phyloP scores from a whole-genome alignment of 805 yeast genomes.

The Yarrowia bubula region DNA sequence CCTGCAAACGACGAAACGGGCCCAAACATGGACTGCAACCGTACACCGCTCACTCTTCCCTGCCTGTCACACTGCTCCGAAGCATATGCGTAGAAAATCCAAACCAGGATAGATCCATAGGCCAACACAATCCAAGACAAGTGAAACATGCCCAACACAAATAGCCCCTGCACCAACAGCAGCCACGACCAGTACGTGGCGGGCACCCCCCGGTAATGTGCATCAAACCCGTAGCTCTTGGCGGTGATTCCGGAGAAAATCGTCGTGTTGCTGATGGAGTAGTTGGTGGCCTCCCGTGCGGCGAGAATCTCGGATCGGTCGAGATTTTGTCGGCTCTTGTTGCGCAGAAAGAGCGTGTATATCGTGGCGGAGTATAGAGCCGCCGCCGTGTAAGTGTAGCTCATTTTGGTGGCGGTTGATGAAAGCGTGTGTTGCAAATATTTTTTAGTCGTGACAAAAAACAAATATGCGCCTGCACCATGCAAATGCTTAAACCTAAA shows the following conservation, averaged over 20 bases:
- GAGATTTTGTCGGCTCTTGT: not conserved
- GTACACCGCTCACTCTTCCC: not conserved
- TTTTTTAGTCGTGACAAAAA: not conserved
- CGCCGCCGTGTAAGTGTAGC: not conserved
- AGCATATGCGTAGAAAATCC: constrained; percentile 16
- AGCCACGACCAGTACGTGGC: constrained; percentile 9
- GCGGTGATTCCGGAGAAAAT: constrained; percentile 1
- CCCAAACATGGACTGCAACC: not conserved
- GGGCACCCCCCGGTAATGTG: constrained; percentile 18
- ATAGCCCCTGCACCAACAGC: constrained; percentile 10
- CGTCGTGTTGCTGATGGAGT: constrained; percentile 15
- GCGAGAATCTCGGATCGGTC: constrained; percentile 14
- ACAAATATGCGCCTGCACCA: not conserved
- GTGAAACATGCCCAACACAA: not conserved
- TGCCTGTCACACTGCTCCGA: constrained; percentile 14
- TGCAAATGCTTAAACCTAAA: constrained; percentile 10
- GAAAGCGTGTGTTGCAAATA: constrained; percentile 1
- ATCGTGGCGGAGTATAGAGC: constrained; percentile 13
- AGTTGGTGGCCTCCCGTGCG: constrained; percentile 16
- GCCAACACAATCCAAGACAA: not conserved
- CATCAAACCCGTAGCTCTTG: not conserved
- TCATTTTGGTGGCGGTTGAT: not conserved
- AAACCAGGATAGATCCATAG: not conserved
- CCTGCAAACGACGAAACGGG: constrained; percentile 19
- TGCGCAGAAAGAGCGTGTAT: constrained; percentile 6